Percentiles rank a stretch among this genome's conserved stretches.
phyloP scores from a whole-genome alignment of 495 filamentous ascomycete genomes.

The Chaetomium fimeti region DNA sequence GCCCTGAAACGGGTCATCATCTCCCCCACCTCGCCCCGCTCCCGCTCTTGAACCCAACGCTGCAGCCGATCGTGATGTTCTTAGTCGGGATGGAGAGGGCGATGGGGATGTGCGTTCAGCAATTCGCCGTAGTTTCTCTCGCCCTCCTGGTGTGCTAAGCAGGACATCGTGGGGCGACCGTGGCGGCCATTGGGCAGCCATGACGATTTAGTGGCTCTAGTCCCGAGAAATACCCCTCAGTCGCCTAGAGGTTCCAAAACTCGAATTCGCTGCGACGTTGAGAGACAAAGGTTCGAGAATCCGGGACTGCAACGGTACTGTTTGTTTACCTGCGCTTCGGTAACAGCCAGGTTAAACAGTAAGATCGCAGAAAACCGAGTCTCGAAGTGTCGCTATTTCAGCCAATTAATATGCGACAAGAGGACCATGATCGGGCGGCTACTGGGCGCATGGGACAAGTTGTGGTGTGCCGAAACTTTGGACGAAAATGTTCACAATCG shows the following conservation, averaged over 20 bases:
- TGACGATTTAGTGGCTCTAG: constrained; percentile 13
- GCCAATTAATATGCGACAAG: constrained; percentile 36
- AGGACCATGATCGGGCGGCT: constrained; percentile 27
- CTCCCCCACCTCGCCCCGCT: constrained; percentile 31
- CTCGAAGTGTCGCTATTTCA: constrained; percentile 23
- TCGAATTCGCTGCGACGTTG: neutral
- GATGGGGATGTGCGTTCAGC: constrained; percentile 61
- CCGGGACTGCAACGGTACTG: neutral
- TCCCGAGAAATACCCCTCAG: neutral
- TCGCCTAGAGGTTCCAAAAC: neutral
- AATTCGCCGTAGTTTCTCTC: constrained; percentile 64
- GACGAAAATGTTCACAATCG: neutral
- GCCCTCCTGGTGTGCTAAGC: constrained; percentile 75
- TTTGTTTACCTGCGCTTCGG: constrained; percentile 20
- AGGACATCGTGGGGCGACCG: constrained; percentile 82
- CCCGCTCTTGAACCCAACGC: constrained; percentile 24
- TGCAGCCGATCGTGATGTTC: constrained; percentile 25
- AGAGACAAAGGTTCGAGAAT: neutral
- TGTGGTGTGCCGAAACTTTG: neutral
- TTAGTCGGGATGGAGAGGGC: constrained; percentile 55
- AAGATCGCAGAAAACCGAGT: neutral
- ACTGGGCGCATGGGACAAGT: constrained; percentile 22
- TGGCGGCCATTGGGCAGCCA: constrained; percentile 72
- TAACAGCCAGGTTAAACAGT: neutral
- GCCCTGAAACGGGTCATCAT: constrained; percentile 42